phyloP scores from a whole-genome alignment of 2,329 filamentous ascomycete species.

The Rhinocladiella similis region DNA sequence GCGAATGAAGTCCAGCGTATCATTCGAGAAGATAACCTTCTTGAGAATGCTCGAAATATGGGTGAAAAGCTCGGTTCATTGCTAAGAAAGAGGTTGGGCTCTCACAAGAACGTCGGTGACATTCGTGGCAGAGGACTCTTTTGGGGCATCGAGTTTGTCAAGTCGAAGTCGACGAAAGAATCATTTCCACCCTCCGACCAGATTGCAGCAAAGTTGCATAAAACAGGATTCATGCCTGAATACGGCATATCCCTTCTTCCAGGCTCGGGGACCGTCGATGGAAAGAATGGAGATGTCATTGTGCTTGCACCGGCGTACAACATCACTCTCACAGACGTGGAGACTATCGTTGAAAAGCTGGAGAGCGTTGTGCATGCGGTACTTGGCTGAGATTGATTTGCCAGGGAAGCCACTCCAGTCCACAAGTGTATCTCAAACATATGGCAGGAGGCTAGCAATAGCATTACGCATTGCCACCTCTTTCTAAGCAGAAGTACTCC shows the following conservation, averaged over 20 bases:
- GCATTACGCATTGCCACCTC: too few species aligned
- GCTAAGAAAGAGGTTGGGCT: constrained; percentile 45
- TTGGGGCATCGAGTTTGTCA: constrained; percentile 60
- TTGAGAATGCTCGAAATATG: constrained; percentile 40
- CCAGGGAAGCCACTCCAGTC: too few species aligned
- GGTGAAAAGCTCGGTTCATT: constrained; percentile 37
- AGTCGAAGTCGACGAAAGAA: constrained; percentile 54
- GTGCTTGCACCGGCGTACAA: constrained; percentile 70
- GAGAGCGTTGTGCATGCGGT: neutral
- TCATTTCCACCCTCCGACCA: constrained; percentile 48
- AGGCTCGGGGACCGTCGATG: constrained; percentile 61
- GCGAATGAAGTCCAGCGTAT: constrained; percentile 52
- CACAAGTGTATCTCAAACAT: too few species aligned
- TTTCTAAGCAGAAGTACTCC: too few species aligned
- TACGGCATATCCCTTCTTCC: constrained; percentile 64
- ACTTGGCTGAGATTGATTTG: neutral
- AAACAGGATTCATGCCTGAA: constrained; percentile 37
- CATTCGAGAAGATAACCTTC: constrained; percentile 49
- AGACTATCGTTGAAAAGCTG: constrained; percentile 2
- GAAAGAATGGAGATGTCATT: constrained; percentile 65
- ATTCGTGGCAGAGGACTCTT: constrained; percentile 60
- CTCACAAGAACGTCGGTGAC: constrained; percentile 55
- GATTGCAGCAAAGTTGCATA: constrained; percentile 48
- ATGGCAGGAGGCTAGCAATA: too few species aligned
- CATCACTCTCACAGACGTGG: constrained; percentile 34